These are phyloP conservation scores for Sugiyamaella neomexicana DNA, from an alignment of 1,139 yeast species.

Conservation along the genomic window DNA sequence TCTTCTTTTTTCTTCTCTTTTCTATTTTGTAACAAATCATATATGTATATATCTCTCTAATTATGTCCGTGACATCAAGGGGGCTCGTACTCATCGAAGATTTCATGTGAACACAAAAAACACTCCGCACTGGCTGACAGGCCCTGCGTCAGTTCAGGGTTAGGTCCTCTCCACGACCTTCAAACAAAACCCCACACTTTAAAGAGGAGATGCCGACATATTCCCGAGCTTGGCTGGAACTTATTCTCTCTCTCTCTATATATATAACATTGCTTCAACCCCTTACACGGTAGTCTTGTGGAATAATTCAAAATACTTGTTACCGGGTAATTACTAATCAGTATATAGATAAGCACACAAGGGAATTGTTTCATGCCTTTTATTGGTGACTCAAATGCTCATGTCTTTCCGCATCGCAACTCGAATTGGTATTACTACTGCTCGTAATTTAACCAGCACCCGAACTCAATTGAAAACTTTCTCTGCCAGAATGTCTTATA, in stretches of 20 bases:
- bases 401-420: slow-evolving; percentile 7
- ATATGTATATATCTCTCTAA: slow-evolving; percentile 8
- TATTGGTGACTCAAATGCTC: slow-evolving; percentile 6
- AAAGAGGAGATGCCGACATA: neutral
- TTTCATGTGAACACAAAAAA: no score
- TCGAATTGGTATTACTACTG: slow-evolving; percentile 2
- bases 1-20: neutral
- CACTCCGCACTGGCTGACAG: neutral
- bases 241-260: no score
- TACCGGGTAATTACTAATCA: no score
- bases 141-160: neutral
- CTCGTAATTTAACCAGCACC: neutral
- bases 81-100: neutral
- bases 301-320: no score
- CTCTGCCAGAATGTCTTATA: slow-evolving; percentile 25
- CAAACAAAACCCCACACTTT: slow-evolving; percentile 1
- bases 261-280: no score
- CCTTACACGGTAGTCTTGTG: no score
- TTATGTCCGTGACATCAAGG: no score
- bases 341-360: no score
- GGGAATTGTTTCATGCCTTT: neutral
- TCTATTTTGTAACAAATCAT: neutral
- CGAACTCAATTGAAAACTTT: neutral
- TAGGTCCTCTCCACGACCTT: no score
- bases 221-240: slow-evolving; percentile 2